Percentiles rank a stretch among this genome's conserved stretches.
Evolutionary conservation across 371 early-diverging fungal species (phyloP).

Genomic region (Entomophthora muscae): DNA sequence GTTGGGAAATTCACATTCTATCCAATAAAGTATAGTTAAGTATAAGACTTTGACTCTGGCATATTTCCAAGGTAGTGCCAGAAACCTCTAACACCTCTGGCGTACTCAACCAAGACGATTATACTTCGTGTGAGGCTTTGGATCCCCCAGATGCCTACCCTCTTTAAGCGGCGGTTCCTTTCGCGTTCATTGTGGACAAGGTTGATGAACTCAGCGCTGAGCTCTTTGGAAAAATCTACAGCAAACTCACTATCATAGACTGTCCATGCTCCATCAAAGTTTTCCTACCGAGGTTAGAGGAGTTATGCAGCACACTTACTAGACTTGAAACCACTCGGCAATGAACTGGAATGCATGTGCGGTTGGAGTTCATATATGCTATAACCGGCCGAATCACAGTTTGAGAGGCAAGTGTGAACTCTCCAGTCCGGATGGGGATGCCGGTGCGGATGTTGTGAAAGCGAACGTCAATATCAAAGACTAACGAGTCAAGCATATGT

Average conservation of each 20-base stretch:
- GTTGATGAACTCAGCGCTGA: conserved; percentile 63
- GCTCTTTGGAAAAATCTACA: conserved; percentile 53
- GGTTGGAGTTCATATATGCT: conserved; percentile 82
- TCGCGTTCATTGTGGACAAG: conserved; percentile 68
- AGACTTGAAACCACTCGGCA: conserved; percentile 57
- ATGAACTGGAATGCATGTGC: conserved; percentile 64
- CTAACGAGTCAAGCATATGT: neutral
- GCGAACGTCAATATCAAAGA: conserved; percentile 47
- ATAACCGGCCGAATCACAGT: conserved; percentile 87
- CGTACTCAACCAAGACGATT: conserved; percentile 52
- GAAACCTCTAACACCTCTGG: conserved; percentile 61
- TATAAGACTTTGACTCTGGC: neutral
- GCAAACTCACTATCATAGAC: conserved; percentile 67
- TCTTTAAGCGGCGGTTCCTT: conserved; percentile 58
- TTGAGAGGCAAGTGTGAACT: conserved; percentile 56
- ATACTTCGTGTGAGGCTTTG: conserved; percentile 55
- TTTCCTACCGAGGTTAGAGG: conserved; percentile 19
- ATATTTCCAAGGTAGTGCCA: conserved; percentile 42
- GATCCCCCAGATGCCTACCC: conserved; percentile 78
- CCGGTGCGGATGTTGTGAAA: conserved; percentile 80
- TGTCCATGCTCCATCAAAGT: conserved; percentile 90
- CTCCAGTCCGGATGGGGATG: conserved; percentile 56
- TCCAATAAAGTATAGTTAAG: too few species aligned
- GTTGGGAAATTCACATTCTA: too few species aligned
- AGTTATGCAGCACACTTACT: conserved; percentile 18